Base-by-base conservation (phyloP, 805 yeast genomes). In the Candida methanosorbosa region DNA sequence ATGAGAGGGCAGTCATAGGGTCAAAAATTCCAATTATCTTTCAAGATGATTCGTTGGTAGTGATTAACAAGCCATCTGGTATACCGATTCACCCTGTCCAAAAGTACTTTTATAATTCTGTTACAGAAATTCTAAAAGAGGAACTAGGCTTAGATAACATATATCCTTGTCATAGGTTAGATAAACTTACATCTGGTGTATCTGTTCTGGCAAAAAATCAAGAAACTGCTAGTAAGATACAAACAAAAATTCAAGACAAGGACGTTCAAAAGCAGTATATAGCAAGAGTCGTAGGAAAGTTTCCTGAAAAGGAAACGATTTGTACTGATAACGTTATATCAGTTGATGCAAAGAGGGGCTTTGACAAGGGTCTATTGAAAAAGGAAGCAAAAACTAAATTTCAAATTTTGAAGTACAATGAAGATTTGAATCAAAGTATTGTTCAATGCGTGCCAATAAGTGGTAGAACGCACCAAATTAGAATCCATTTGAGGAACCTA, bases 391-490 rank as follows among this genome's bases (percentile, higher is more conserved):
- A 13, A 8, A 56, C 51, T n/a, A 21, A 21, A n/a, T 47, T 47
- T 38, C 37, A 48, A 29, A 35, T 52, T 8, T 9, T 70, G 1
- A 39, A 33, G 15, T 68, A 65, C 42, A 50, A 48, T 38, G 15
- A 38, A 1, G 35, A 40, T 1, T 30, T 44, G 23, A 39, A 58
- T 36, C 47, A 70, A 37, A 68, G 74, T 41, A 48, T 73, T 1
- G 72, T 74, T 2, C 36, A 46, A 36, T 74, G 79, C 41, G 49
- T 47, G 28, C 78, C 79, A 0, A 38, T 66, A 6, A 68, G 77
- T 1, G 80, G 80, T 0, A 57, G 68, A 40, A 70, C 70, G 49
- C 80, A 74, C 50, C 80, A 74, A 48, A 72, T 74, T 18, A 54
- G 80, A 11, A 70, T 74, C 5, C 80, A 74, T 48, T 49, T 74